Percentiles rank a stretch among this genome's conserved stretches.
phyloP scores from a whole-genome alignment of 805 yeast genomes.

The Phaffomyces thermotolerans region DNA sequence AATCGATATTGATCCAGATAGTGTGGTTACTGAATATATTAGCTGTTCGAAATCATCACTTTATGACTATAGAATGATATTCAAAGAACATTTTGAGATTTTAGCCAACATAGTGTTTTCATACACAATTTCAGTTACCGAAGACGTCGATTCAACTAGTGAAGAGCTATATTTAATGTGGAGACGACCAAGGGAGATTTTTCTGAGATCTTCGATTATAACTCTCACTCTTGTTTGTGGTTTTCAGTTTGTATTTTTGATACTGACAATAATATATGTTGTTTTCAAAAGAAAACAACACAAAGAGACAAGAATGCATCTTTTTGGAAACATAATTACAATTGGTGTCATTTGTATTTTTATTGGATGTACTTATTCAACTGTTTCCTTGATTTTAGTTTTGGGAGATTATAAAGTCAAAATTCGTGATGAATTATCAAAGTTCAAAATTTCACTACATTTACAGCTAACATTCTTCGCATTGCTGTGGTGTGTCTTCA shows the following conservation, averaged over 20 bases:
- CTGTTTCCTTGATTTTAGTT: constrained; percentile 24
- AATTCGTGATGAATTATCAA: constrained; percentile 27
- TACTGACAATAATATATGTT: not conserved
- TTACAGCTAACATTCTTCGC: constrained; percentile 37
- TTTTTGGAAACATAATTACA: constrained; percentile 32
- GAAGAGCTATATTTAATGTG: not conserved
- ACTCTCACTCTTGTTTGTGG: not conserved
- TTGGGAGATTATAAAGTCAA: constrained; percentile 18
- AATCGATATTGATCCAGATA: not conserved
- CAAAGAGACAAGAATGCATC: constrained; percentile 2
- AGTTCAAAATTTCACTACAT: constrained; percentile 40
- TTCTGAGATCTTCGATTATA: not conserved
- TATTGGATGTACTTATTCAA: constrained; percentile 26
- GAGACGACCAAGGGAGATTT: constrained; percentile 16
- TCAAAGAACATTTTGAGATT: constrained; percentile 1
- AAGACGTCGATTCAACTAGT: not conserved
- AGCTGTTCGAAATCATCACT: not conserved
- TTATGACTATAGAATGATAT: constrained; percentile 14
- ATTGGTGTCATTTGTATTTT: constrained; percentile 29
- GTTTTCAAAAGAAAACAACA: constrained; percentile 18
- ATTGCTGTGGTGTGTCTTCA: constrained; percentile 33
- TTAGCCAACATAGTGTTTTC: not conserved
- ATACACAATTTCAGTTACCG: not conserved
- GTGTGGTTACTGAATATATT: not conserved
- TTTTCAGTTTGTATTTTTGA: not conserved